A percentile compares a stretch with the other conserved stretches of the same genome.
Evolutionary conservation across 768 basidiomycete species (phyloP).

Genomic region (Auricularia cornea): DNA sequence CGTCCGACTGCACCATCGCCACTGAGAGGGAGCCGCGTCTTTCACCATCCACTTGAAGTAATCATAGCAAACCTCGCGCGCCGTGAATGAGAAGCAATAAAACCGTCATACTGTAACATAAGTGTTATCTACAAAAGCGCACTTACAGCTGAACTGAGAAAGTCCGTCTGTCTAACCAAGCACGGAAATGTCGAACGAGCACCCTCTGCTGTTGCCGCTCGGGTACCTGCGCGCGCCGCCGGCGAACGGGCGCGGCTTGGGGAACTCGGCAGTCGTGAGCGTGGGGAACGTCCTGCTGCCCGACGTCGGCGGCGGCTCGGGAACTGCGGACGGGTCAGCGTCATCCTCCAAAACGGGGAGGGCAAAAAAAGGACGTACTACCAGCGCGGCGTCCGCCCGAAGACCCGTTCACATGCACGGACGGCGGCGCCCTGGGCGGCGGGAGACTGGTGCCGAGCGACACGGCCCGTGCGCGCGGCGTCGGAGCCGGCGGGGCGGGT

Average conservation of each 20-base stretch:
- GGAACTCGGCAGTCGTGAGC: constrained; percentile 1
- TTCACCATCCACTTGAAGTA: no score
- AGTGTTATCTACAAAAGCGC: no score
- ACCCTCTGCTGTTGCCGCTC: not conserved
- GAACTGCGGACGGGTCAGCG: not conserved
- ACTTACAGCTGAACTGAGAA: no score
- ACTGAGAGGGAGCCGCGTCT: no score
- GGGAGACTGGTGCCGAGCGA: not conserved
- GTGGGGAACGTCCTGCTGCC: not conserved
- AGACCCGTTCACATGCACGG: not conserved
- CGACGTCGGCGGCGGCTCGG: not conserved
- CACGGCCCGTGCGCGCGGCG: constrained; percentile 1
- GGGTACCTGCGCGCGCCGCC: not conserved
- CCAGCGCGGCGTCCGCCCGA: not conserved
- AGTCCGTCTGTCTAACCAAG: not conserved
- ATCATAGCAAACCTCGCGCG: no score
- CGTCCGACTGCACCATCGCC: no score
- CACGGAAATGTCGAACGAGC: not conserved
- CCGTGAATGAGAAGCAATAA: no score
- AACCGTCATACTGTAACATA: no score
- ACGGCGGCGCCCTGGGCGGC: not conserved
- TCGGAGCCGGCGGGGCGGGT: constrained; percentile 25
- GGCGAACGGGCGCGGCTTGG: not conserved
- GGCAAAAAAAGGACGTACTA: not conserved
- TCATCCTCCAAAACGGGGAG: not conserved